phyloP scores from a whole-genome alignment of 23 red algal genomes.

The Pyropia haitanensis region DNA sequence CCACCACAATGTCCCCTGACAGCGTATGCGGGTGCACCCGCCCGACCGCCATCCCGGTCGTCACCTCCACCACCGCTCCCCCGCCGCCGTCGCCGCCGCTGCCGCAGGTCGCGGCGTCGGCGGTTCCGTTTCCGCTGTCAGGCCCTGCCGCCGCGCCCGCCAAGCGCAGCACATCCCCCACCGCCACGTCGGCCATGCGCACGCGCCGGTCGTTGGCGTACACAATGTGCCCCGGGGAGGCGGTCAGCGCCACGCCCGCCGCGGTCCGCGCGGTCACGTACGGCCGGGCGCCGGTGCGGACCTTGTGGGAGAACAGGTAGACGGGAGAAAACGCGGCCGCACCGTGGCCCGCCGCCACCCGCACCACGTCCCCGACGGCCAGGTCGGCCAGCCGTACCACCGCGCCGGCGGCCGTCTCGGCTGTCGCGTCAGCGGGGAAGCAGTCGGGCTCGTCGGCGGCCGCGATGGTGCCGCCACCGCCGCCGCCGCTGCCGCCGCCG shows the following conservation, averaged over 20 bases:
- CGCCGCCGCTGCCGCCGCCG: too few species aligned
- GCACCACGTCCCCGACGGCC: background rate
- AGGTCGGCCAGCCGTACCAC: background rate
- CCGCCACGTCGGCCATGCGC: background rate
- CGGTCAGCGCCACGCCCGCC: background rate
- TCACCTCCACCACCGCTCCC: too few species aligned
- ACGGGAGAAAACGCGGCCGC: conserved; percentile 1
- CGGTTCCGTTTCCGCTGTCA: too few species aligned
- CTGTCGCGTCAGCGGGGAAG: conserved; percentile 1
- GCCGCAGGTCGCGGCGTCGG: too few species aligned
- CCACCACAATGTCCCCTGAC: too few species aligned
- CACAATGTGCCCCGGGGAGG: background rate
- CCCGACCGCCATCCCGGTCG: too few species aligned
- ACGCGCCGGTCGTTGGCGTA: background rate
- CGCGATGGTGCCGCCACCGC: too few species aligned
- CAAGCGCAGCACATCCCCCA: too few species aligned
- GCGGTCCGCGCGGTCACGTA: background rate
- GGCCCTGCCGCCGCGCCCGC: too few species aligned
- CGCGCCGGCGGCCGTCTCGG: background rate
- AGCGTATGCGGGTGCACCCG: too few species aligned
- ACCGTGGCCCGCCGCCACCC: background rate
- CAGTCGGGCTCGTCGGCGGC: background rate
- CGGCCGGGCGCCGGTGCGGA: background rate
- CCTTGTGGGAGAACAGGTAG: background rate
- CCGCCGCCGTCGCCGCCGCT: too few species aligned